Evolutionary conservation across 176 grass and related monocot species (phyloP), one percentile per base, ranked within the genome.

Genomic region (Paspalum vaginatum): DNA sequence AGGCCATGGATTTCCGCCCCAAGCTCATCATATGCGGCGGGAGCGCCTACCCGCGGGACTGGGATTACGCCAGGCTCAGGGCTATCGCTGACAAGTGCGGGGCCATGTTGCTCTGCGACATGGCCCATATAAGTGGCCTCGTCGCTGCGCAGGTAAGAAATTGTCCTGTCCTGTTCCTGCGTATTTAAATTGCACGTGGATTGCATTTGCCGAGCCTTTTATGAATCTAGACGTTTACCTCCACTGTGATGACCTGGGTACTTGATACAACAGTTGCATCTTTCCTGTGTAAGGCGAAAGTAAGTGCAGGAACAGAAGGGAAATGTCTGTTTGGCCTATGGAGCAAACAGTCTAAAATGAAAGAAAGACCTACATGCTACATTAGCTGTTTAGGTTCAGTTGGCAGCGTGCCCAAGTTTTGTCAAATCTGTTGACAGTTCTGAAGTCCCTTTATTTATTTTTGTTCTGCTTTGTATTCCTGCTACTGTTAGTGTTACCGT

Each of bases 101-200:
- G 0, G 97, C 97, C 1, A 21, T 99, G 79, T 77, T 99, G 45
- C 90, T 99, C 12, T 93, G 91, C 47, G 97, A 99, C 72, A 99
- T 99, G 97, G 97, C 97, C 64, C 97, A 99, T 82, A 99, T 99
- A 84, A 99, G 97, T 65, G 97, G 97, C 3, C 91, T 99, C 11
- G 92, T 99, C 16, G 91, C 97, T 0, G 93, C 97, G 39, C 87
- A 99, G 97, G 97, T 99, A 91, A 52, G 27, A 20, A 46, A 16
- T 59, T 41, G 17, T 59, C 20, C 16, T 41, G 17, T 59, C 20
- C n/a, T 75, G 17, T 49, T 72, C 22, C 8, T 17, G 17, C 0
- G 6, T 1, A 54, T 22, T 63, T 71, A 22, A 11, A 9, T 53
- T 73, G 18, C 61, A 11, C 16, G 6, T 27, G 4, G 0, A 50